Evolutionary conservation across 2,329 filamentous ascomycete genomes (phyloP).

Genomic region (Incumbomyces delicatus): DNA sequence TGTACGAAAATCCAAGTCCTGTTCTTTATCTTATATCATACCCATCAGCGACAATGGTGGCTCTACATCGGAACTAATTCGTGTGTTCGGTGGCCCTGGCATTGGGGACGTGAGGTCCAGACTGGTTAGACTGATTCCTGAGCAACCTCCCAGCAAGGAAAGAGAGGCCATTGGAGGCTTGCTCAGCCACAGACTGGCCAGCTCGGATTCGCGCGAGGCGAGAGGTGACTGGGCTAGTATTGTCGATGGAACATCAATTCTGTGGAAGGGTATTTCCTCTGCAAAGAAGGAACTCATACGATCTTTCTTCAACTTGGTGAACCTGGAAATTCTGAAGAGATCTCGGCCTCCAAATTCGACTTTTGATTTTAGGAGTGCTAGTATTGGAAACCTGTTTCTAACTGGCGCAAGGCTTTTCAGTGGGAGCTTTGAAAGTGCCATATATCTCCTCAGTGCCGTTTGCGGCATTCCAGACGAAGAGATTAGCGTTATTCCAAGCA

Average conservation of each 20-base stretch:
- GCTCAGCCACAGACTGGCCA: constrained; percentile 77
- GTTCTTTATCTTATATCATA: constrained; percentile 72
- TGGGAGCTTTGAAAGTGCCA: constrained; percentile 82
- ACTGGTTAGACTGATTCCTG: constrained; percentile 80
- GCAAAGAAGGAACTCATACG: constrained; percentile 69
- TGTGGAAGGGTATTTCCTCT: constrained; percentile 63
- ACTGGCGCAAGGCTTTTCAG: constrained; percentile 83
- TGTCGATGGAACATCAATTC: constrained; percentile 66
- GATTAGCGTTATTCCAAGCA: constrained; percentile 73
- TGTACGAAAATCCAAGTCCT: constrained; percentile 54
- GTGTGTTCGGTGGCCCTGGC: constrained; percentile 88
- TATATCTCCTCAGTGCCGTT: constrained; percentile 79
- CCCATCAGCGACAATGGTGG: constrained; percentile 95
- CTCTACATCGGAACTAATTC: constrained; percentile 83
- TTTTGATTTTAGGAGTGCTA: constrained; percentile 68
- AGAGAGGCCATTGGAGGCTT: constrained; percentile 66
- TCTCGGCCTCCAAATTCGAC: constrained; percentile 58
- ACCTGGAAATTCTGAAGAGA: constrained; percentile 68
- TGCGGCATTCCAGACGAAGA: constrained; percentile 66
- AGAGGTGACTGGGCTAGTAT: constrained; percentile 78
- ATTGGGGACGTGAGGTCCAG: constrained; percentile 71
- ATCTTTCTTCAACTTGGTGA: constrained; percentile 65
- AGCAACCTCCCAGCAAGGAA: constrained; percentile 49
- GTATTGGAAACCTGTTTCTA: constrained; percentile 69
- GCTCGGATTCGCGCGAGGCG: constrained; percentile 47